Evolutionary conservation across 371 early-diverging fungal species (phyloP), one percentile per base, ranked within the genome.

Genomic region (Mortierella sp.): DNA sequence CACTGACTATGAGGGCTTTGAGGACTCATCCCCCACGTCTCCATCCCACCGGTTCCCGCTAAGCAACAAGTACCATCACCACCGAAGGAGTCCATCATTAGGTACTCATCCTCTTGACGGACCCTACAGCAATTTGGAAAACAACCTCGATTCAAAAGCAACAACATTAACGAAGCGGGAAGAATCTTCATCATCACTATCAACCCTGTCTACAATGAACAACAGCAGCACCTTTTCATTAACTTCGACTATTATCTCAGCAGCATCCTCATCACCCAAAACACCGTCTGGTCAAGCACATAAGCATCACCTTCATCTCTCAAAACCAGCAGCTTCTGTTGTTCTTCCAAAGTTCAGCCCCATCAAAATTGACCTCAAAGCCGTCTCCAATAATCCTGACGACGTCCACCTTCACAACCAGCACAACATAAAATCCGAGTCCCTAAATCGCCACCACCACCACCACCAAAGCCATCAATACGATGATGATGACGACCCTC

Each of bases 321-420:
- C 10, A 50, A 57, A 31, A 34, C 24, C 60, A 21, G 9, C 65
- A 5, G 55, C 50, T 16, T 65, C 54, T 21, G 70, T 26, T 6
- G 45, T 58, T 38, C 16, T 72, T 7, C 83, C 84, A 6, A 60
- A 48, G 21, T 76, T 79, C 72, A 83, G 58, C 34, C n/a, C 76
- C 4, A 80, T 79, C 72, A 84, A 80, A 38, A 45, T 78, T 38
- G 81, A 80, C 47, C 71, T 84, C 42, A 84, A 84, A 55, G 77
- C 81, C 7, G 74, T 84, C 21, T 75, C 84, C 19, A 84, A 81
- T 57, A 74, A 73, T 52, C 77, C 84, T 7, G 79, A 84, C 6
- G 81, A 84, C 38, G 68, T 76, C 10, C 80, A 79, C 13, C 72
- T 80, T 0, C 79, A 78, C 52, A 80, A 78, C 24, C 75, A 77